Base-by-base conservation (phyloP, 768 basidiomycete genomes). In the Mycena vulgaris region DNA sequence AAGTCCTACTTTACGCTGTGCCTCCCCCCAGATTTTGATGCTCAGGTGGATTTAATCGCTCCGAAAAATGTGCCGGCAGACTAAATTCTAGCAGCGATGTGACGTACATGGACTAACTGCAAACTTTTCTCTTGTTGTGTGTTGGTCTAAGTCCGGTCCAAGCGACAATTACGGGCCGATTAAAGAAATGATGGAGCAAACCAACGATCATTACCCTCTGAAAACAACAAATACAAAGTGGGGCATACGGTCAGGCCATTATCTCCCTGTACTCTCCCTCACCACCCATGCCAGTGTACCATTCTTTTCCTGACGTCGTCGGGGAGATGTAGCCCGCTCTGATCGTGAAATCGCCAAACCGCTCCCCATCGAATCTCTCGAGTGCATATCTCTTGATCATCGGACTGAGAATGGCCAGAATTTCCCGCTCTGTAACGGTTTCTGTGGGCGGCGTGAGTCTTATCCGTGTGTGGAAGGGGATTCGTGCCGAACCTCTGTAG, bases 341-440 rank as follows among this genome's bases (percentile, higher is more conserved):
- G 71, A 99, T 93, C 35, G 95, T 95, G 79, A 94, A 99, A 81
- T 99, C 98, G 35, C 98, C 98, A 76, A 99, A 99, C 65, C 85
- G 92, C 81, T 99, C 98, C 33, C 95, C 96, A 11, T 94, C 91
- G 5, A 85, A 82, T 52, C 97, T 87, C 80, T 98, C 96, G 30
- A 93, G 83, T 0, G 97, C 95, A 78, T 96, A 99, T 66, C 89
- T 86, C 81, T 95, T 96, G 87, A 99, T 97, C 94, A 99, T 96
- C 0, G 96, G 97, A 65, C 79, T 75, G 27, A 99, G 89, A 72
- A 97, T 97, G 7, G 91, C 91, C 61, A 99, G 83, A 63, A 98
- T 98, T 80, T 98, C 96, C 10, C 91, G 93, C 80, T 97, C 96
- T 4, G 93, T 92, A 42, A 97, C 95, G 8, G 90, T 88, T 85